Conservation (phyloP, 73 alveolate species). For the Effrenium voratum region DNA sequence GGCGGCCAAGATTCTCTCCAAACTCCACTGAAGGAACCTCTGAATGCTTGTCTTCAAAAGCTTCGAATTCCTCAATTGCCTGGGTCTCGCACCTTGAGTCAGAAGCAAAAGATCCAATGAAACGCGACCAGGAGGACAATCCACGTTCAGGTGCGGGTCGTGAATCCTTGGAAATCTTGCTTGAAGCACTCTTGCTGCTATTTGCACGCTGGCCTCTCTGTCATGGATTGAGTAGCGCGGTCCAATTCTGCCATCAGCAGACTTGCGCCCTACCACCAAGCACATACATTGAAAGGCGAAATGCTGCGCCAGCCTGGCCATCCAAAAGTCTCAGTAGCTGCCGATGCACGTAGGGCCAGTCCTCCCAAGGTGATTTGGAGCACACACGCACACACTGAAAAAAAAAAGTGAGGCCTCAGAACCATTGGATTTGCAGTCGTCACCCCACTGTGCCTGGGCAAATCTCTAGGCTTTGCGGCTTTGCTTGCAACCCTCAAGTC, state of each 20-base stretch:
- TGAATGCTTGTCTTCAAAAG: not conserved
- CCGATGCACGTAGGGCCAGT: slow-evolving; percentile 81
- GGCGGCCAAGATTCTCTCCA: slow-evolving; percentile 19
- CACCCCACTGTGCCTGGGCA: no score
- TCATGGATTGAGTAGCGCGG: slow-evolving; percentile 5
- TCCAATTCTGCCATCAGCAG: slow-evolving; percentile 21
- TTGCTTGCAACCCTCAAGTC: no score
- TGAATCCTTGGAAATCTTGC: not conserved
- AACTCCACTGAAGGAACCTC: slow-evolving; percentile 43
- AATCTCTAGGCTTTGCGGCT: no score
- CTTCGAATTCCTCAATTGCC: not conserved
- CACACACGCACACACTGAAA: no score
- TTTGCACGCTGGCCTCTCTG: not conserved
- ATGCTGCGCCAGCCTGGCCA: slow-evolving; percentile 40
- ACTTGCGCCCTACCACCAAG: not conserved
- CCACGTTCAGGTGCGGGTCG: not conserved
- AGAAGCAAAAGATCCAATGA: slow-evolving; percentile 71
- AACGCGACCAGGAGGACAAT: slow-evolving; percentile 69
- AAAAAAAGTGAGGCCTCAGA: no score
- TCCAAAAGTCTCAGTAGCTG: slow-evolving; percentile 68
- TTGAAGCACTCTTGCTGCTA: not conserved
- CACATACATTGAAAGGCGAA: not conserved
- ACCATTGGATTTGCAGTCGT: no score
- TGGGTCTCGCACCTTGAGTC: slow-evolving; percentile 24
- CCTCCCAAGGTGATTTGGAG: not conserved